phyloP scores from a whole-genome alignment of 1,284 basidiomycete genomes.

The Malassezia vespertilionis region DNA sequence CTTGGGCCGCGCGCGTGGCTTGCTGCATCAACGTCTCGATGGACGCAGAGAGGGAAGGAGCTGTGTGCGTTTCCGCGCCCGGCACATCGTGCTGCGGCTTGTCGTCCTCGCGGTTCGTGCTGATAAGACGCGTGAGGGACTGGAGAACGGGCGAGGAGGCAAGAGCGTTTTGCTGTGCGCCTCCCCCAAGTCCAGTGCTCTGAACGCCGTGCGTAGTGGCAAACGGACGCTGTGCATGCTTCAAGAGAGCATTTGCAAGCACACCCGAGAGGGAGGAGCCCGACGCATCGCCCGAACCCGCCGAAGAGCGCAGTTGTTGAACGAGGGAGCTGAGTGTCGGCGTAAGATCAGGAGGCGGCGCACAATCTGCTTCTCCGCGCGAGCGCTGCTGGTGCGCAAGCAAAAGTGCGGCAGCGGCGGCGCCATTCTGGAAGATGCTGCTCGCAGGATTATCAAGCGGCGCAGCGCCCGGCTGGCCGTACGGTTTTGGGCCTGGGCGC shows the following conservation, averaged over 20 bases:
- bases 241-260: constrained; percentile 17
- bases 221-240: constrained; percentile 13
- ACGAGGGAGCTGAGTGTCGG: constrained; percentile 21
- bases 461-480: constrained; percentile 33
- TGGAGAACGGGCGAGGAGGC: constrained; percentile 16
- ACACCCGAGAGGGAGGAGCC: constrained; percentile 23
- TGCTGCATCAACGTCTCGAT: constrained; percentile 17
- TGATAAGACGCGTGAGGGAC: constrained; percentile 12
- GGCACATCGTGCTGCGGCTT: background rate
- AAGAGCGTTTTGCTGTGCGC: too few species aligned
- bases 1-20: constrained; percentile 7
- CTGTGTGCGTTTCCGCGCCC: too few species aligned
- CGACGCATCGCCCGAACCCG: constrained; percentile 15
- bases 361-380: constrained; percentile 18
- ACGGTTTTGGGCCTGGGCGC: constrained; percentile 27
- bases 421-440: constrained; percentile 36
- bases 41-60: constrained; percentile 8
- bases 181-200: too few species aligned
- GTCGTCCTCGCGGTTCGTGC: background rate
- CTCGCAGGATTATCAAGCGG: constrained; percentile 35
- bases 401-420: constrained; percentile 26
- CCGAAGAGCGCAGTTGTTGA: constrained; percentile 21
- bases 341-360: constrained; percentile 19
- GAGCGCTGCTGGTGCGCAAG: constrained; percentile 32
- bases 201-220: background rate